Base-by-base conservation (phyloP, 1,284 basidiomycete genomes). In the Heliocybe sulcata region DNA sequence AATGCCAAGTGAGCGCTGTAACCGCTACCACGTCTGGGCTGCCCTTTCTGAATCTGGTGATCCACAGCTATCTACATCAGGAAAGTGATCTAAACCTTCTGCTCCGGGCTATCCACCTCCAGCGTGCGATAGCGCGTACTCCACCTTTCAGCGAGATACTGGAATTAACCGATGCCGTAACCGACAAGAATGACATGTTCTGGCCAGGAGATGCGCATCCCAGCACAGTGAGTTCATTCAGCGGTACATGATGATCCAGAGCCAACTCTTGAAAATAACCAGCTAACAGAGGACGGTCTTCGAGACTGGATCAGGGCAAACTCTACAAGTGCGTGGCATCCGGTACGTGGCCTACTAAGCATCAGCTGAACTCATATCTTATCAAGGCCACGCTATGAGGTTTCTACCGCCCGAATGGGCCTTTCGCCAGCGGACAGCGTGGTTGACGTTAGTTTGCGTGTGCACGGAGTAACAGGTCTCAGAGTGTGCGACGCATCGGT, bases 401-500 rank as follows among this genome's bases (percentile, higher is more conserved):
- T 42, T n/a, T 16, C 14, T 11, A 58, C 55, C 19, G 70, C 70
- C 14, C 62, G 63, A 9, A 75, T 76, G 64, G 71, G 69, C 4
- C 58, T 57, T 19, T 56, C 54, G 11, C 63, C 63, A 1, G 55
- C 56, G 10, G 64, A 62, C 26, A 64, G 73, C 31, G 80, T 78
- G 0, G 71, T 81, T 2, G 73, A 77, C 54, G 66, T 73, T 1
- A 60, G 72, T 55, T 64, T 82, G 51, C 63, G 59, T 6, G 78
- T 81, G 16, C 75, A 80, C 54, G 77, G 75, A 4, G 47, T 49
- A 22, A 45, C 63, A 3, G 72, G 70, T 0, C 57, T 81, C 45
- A 65, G 78, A 3, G 67, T 81, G 9, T 71, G 77, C 12, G 79
- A 81, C 59, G 77, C 75, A 0, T 75, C 72, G 27, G 66, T 77